These are phyloP conservation scores for Pharnaceum exiguum DNA, from an alignment of 148 eudicot genomes.

Conservation along the genomic window DNA sequence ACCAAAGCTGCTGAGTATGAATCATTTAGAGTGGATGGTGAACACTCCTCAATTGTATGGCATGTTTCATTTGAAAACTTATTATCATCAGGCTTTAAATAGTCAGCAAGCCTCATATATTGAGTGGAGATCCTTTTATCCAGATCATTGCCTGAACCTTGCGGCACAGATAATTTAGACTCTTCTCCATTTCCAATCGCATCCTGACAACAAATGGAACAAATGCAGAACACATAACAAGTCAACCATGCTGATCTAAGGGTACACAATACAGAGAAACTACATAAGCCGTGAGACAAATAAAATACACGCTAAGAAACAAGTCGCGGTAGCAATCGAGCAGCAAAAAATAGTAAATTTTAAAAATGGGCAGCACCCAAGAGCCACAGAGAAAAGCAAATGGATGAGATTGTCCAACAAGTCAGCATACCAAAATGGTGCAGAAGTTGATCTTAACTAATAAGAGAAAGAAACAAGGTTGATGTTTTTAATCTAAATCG, in stretches of 20 bases:
- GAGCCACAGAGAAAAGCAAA: too few relatives aligned
- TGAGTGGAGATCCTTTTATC: conserved; percentile 17
- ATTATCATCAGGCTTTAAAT: conserved; percentile 12
- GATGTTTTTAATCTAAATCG: too few relatives aligned
- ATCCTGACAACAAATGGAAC: conserved; percentile 4
- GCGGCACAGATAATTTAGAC: conserved; percentile 10
- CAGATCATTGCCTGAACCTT: conserved; percentile 17
- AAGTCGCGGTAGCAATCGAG: not conserved
- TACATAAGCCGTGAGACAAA: not conserved
- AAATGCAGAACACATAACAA: not conserved
- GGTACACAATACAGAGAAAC: not conserved
- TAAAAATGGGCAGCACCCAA: too few relatives aligned
- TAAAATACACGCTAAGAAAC: not conserved
- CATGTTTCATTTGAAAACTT: conserved; percentile 18
- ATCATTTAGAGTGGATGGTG: conserved; percentile 6
- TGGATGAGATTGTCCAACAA: too few relatives aligned
- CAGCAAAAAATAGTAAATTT: not conserved
- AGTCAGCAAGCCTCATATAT: conserved; percentile 17
- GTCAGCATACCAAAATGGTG: too few relatives aligned
- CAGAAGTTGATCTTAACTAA: too few relatives aligned
- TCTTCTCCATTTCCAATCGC: conserved; percentile 25
- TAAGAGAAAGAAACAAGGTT: too few relatives aligned
- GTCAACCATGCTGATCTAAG: not conserved
- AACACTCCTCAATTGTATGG: conserved; percentile 1
- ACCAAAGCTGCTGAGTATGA: conserved; percentile 7